Evolutionary conservation across 2,329 filamentous ascomycete species (phyloP).

Genomic region (Hymenoscyphus salicellus): DNA sequence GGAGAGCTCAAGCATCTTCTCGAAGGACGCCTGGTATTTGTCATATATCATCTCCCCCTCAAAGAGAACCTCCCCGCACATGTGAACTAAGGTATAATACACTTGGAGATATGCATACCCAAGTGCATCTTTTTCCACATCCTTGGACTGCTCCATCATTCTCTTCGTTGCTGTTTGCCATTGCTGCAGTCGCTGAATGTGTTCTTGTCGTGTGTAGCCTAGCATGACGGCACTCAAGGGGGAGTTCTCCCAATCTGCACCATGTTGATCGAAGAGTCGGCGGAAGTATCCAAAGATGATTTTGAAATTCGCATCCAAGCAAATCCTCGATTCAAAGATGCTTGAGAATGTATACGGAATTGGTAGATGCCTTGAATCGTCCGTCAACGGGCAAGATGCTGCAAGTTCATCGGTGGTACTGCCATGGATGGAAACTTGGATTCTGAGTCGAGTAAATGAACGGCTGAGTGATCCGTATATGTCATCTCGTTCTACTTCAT

Average conservation of each 20-base stretch:
- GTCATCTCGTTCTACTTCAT: slow-evolving; percentile 1
- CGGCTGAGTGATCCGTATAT: slow-evolving; percentile 9
- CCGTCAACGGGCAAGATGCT: background rate
- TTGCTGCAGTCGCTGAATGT: slow-evolving; percentile 8
- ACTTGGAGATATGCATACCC: slow-evolving; percentile 16
- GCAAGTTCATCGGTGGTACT: slow-evolving; percentile 6
- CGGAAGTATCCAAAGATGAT: slow-evolving; percentile 15
- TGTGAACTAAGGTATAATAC: slow-evolving; percentile 11
- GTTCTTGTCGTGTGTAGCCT: background rate
- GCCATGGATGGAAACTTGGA: slow-evolving; percentile 11
- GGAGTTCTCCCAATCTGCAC: background rate
- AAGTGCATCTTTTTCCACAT: background rate
- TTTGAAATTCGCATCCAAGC: slow-evolving; percentile 16
- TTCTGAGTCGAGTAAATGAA: slow-evolving; percentile 10
- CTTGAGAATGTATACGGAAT: slow-evolving; percentile 7
- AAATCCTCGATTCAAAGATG: slow-evolving; percentile 16
- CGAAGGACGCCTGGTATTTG: slow-evolving; percentile 35
- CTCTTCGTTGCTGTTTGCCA: slow-evolving; percentile 2
- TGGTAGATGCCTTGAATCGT: background rate
- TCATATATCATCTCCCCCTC: slow-evolving; percentile 41
- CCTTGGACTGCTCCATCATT: background rate
- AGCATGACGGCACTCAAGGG: background rate
- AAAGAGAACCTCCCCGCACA: slow-evolving; percentile 8
- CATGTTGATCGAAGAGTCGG: slow-evolving; percentile 2
- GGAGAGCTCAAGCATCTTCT: slow-evolving; percentile 31